Evolutionary conservation across 2,329 filamentous ascomycete species (phyloP), one percentile per base, ranked within the genome.

Genomic region (Tolypocladium amazonense): DNA sequence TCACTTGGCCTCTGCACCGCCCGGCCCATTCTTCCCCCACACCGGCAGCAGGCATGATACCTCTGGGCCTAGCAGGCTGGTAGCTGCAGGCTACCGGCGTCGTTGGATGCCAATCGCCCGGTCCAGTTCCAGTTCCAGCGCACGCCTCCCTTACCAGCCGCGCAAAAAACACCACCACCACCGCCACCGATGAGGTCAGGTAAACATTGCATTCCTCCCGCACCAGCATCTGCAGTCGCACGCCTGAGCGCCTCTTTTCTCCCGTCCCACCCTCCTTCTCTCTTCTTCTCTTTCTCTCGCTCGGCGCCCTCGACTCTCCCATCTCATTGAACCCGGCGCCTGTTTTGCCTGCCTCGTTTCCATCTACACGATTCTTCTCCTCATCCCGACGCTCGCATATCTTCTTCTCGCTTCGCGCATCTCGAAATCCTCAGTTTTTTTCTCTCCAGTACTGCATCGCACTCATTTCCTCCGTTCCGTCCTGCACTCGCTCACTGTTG

Each of bases 171-270:
- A 63, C 62, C 43, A 25, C 43, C 12, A 15, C 23, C 58, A 64
- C 65, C 59, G 56, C 62, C 63, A 57, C 62, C 61, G 56, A n/a
- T 18, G 30, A 56, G 35, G 35, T 11, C 12, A 12, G 45, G 65
- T 67, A 67, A 68, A 68, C 63, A 70, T 69, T 70, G 65, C 69
- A 70, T 70, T 71, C 67, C 53, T 37, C 57, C 58, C 56, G 52
- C 59, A 60, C 59, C 59, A 58, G 38, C 25, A 27, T 20, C 56
- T 45, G 55, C 25, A 37, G 37, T 50, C 43, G 39, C 39, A 37
- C 56, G 39, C 47, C 39, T 47, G 56, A n/a, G 30, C 45, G 33
- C 59, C 56, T 25, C 35, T 47, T 47, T 35, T 35, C 41, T 57
- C 45, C 30, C 35, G 43, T 25, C 53, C 33, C 37, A 52, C 53